A percentile compares a stretch with the other conserved stretches of the same genome.
phyloP scores from a whole-genome alignment of 164 flowering plant species.

The Aristolochia fimbriata region DNA sequence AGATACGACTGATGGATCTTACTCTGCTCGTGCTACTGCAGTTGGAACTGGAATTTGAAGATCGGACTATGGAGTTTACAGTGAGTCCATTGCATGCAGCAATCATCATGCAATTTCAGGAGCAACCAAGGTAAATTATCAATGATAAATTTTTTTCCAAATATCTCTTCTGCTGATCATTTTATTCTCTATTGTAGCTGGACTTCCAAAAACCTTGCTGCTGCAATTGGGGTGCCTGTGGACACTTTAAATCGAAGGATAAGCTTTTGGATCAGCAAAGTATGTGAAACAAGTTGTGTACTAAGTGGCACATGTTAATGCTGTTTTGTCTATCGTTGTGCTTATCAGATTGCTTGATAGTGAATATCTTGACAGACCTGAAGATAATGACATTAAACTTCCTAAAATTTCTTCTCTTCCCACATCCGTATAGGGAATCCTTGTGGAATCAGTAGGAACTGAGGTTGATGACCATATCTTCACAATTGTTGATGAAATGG shows the following conservation, averaged over 20 bases:
- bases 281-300: slow-evolving; percentile 10
- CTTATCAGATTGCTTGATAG: neutral
- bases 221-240: slow-evolving; percentile 67
- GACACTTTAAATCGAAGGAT: slow-evolving; percentile 73
- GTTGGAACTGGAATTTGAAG: slow-evolving; percentile 96
- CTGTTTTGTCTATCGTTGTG: neutral
- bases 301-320: neutral
- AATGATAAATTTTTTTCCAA: slow-evolving; percentile 1
- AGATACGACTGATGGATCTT: neutral
- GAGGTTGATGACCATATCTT: slow-evolving; percentile 46
- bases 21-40: slow-evolving; percentile 17
- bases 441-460: slow-evolving; percentile 48
- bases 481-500: slow-evolving; percentile 62
- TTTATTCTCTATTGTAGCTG: slow-evolving; percentile 46
- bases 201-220: slow-evolving; percentile 77
- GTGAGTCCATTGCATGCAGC: slow-evolving; percentile 88
- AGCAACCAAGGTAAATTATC: slow-evolving; percentile 48
- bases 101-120: slow-evolving; percentile 91
- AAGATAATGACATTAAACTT: neutral
- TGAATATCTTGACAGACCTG: neutral
- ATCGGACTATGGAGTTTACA: slow-evolving; percentile 57
- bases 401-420: neutral
- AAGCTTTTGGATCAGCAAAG: slow-evolving; percentile 93
- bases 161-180: neutral
- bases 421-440: slow-evolving; percentile 46